Conservation (phyloP, 2,329 filamentous ascomycete species). For the Diaporthe aspalathi region DNA sequence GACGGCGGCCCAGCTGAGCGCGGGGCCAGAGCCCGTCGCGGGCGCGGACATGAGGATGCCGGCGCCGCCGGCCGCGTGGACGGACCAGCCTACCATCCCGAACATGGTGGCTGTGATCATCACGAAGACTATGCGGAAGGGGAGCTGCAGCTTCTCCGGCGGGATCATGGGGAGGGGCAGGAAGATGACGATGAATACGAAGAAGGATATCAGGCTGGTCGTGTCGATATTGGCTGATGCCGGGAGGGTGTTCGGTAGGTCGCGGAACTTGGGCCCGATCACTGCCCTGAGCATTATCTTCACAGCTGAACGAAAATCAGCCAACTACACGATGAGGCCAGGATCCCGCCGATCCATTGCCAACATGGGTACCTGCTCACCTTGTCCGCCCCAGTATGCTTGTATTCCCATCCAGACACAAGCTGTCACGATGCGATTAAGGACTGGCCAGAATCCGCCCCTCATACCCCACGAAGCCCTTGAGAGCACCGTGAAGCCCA, state of each 20-base stretch:
- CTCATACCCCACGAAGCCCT: conserved; percentile 45
- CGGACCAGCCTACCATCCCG: conserved; percentile 48
- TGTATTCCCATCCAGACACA: conserved; percentile 49
- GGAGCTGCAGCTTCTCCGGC: conserved; percentile 47
- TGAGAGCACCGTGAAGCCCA: conserved; percentile 50
- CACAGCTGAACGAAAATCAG: conserved; percentile 40
- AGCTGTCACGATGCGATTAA: conserved; percentile 48
- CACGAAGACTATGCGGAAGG: conserved; percentile 45
- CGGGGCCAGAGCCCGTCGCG: conserved; percentile 43
- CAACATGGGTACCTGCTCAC: not conserved
- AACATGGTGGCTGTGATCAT: conserved; percentile 48
- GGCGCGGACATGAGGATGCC: conserved; percentile 43
- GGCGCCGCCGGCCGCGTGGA: conserved; percentile 45
- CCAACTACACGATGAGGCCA: not conserved
- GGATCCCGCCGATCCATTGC: no score
- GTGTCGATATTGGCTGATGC: conserved; percentile 44
- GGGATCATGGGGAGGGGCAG: conserved; percentile 45
- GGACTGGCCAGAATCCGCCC: conserved; percentile 48
- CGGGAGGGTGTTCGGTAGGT: conserved; percentile 44
- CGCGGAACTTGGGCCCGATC: conserved; percentile 45
- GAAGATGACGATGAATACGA: conserved; percentile 47
- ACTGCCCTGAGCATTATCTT: conserved; percentile 47
- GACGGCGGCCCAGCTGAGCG: conserved; percentile 46
- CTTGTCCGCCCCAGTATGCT: conserved; percentile 47
- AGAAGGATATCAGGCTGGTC: conserved; percentile 46